These are phyloP conservation scores for Leptographium procerum DNA, from an alignment of 2,329 filamentous ascomycete species.

Conservation along the genomic window DNA sequence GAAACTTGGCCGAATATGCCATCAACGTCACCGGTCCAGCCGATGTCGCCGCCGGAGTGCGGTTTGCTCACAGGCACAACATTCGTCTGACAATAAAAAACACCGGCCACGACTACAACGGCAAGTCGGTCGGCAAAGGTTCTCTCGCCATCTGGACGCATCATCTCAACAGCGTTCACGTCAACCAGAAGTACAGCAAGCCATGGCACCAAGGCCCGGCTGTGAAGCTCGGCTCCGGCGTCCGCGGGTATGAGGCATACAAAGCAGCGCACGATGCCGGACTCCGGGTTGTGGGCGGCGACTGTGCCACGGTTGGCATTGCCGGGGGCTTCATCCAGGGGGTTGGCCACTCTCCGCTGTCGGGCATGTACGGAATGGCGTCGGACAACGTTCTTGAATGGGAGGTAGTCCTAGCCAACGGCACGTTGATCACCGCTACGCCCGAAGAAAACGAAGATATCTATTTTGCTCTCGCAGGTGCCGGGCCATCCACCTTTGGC, in stretches of 20 bases:
- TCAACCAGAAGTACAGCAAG: not conserved
- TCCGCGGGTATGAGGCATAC: conserved; percentile 38
- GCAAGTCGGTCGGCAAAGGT: conserved; percentile 51
- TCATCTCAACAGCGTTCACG: not conserved
- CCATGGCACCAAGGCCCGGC: no score
- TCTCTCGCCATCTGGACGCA: conserved; percentile 47
- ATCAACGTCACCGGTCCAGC: conserved; percentile 14
- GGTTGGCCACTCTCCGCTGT: conserved; percentile 41
- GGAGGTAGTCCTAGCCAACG: conserved; percentile 27
- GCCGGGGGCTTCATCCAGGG: conserved; percentile 51
- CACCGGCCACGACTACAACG: conserved; percentile 46
- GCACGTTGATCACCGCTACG: conserved; percentile 22
- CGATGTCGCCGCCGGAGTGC: conserved; percentile 20
- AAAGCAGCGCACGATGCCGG: conserved; percentile 23
- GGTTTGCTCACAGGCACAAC: conserved; percentile 33
- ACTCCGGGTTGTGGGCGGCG: not conserved
- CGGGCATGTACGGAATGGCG: conserved; percentile 30
- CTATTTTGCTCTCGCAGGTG: conserved; percentile 44
- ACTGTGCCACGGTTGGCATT: conserved; percentile 34
- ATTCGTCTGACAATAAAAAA: conserved; percentile 44
- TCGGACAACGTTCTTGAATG: conserved; percentile 32
- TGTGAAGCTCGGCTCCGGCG: conserved; percentile 36
- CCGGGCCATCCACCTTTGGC: conserved; percentile 40
- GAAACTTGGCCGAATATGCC: conserved; percentile 25
- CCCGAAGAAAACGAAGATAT: conserved; percentile 33